phyloP scores from a whole-genome alignment of 345 rosid species.

The Combretum micranthum region DNA sequence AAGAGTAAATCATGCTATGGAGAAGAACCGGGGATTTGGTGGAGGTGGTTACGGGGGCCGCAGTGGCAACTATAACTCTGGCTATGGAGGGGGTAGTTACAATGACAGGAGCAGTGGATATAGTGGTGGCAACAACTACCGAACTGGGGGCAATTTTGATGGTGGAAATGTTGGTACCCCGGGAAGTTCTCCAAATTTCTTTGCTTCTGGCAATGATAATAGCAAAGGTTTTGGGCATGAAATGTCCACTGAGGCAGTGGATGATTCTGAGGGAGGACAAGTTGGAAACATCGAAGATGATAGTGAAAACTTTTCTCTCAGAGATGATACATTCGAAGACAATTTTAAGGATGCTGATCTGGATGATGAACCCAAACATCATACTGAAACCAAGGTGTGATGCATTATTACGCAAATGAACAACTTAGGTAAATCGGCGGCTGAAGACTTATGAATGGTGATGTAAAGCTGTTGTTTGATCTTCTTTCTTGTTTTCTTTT shows the following conservation, averaged over 20 bases:
- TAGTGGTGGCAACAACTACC: neutral
- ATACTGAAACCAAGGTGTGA: conserved; percentile 4
- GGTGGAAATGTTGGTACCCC: conserved; percentile 6
- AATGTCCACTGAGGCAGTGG: no score
- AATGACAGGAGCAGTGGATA: conserved; percentile 17
- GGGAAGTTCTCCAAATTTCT: conserved; percentile 5
- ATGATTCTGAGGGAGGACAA: no score
- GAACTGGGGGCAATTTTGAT: conserved; percentile 1
- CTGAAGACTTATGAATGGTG: no score
- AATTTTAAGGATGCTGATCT: conserved; percentile 1
- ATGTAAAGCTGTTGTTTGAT: no score
- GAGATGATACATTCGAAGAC: conserved; percentile 3
- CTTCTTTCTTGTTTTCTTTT: no score
- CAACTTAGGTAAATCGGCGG: no score
- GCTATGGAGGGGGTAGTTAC: conserved; percentile 28
- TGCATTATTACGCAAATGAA: no score
- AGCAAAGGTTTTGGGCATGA: no score
- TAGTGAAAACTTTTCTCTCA: conserved; percentile 13
- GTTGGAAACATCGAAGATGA: conserved; percentile 16
- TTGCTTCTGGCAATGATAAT: conserved; percentile 21
- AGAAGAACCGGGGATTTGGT: conserved; percentile 28
- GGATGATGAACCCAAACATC: neutral
- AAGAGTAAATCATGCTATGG: conserved; percentile 69
- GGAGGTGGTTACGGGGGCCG: conserved; percentile 5
- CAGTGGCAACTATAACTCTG: conserved; percentile 13